Percentiles rank a stretch among this genome's conserved stretches.
Conservation (phyloP, 495 filamentous ascomycete species). For the Hamigera avellanea region DNA sequence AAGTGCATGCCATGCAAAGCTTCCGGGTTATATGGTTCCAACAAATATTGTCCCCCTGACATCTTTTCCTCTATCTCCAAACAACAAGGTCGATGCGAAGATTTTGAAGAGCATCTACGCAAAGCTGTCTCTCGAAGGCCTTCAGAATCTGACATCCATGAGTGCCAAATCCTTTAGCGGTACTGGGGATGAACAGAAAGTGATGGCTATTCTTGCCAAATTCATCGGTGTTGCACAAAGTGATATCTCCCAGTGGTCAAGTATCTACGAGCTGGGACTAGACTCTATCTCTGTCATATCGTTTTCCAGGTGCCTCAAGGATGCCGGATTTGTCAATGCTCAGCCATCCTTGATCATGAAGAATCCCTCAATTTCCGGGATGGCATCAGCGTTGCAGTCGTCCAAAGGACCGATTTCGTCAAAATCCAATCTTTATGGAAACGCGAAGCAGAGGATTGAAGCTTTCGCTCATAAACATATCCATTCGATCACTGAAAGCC, state of each 20-base stretch:
- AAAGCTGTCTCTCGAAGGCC: slow-evolving; percentile 35
- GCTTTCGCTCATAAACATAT: slow-evolving; percentile 46
- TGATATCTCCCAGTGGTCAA: slow-evolving; percentile 42
- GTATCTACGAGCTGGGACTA: slow-evolving; percentile 69
- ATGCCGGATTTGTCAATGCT: slow-evolving; percentile 41
- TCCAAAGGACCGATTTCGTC: slow-evolving; percentile 2
- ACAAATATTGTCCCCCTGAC: slow-evolving; percentile 57
- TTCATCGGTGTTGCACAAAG: slow-evolving; percentile 29
- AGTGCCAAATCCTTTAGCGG: slow-evolving; percentile 19
- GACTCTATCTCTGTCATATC: slow-evolving; percentile 73
- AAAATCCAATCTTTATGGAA: slow-evolving; percentile 21
- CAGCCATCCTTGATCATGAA: slow-evolving; percentile 55
- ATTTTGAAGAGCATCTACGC: slow-evolving; percentile 46
- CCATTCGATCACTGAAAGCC: slow-evolving; percentile 28
- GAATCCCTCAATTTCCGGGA: slow-evolving; percentile 38
- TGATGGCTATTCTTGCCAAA: slow-evolving; percentile 40
- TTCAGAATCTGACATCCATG: slow-evolving; percentile 41
- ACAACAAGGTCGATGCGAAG: slow-evolving; percentile 67
- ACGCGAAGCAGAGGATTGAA: slow-evolving; percentile 41
- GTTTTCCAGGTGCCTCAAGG: slow-evolving; percentile 42
- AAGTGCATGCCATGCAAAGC: slow-evolving; percentile 42
- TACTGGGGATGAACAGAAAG: slow-evolving; percentile 25
- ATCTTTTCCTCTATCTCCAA: slow-evolving; percentile 53
- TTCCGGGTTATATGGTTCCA: slow-evolving; percentile 70
- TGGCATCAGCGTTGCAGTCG: slow-evolving; percentile 31